Evolutionary conservation across 2,329 filamentous ascomycete genomes (phyloP), one percentile per base, ranked within the genome.

Genomic region (Scedosporium minutisporum): DNA sequence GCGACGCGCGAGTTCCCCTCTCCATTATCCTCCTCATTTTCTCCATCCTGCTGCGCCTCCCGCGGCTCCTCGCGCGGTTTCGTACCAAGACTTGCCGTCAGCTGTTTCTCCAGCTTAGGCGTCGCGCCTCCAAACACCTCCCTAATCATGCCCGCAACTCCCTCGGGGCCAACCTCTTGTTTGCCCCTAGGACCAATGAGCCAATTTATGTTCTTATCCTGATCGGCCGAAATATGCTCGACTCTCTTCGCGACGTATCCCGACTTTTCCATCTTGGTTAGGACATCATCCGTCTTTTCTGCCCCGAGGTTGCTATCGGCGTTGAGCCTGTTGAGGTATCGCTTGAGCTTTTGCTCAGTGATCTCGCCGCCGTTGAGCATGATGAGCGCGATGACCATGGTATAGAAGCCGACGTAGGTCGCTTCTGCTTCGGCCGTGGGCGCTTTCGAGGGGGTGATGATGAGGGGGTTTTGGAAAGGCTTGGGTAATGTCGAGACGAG

Each of bases 171-270:
- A 42, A 97, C 84, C 74, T 97, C 95, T 6, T 93, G 81, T 74
- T 89, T 95, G 5, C 90, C 93, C 23, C 95, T 83, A 5, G 91
- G 88, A 0, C 95, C 95, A 14, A 97, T 84, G 63, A 89, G 84
- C 82, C 91, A 99, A 58, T 90, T 92, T 6, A 91, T 80, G 2
- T 84, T 80, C 65, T 93, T 87, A 44, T 96, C 90, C 27, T 89
- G 90, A 1, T 85, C 86, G 72, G 70, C 71, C 63, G 74, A 73
- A 12, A 78, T 78, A 55, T 77, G 83, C 67, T 97, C 92, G 21
- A 87, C 82, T 59, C 87, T 82, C 66, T 85, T 89, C 42, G 92
- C 80, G 2, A 99, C 77, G 70, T 99, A 99, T 0, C 89, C 90
- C 62, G 97, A 92, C 66, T 83, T 87, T 66, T 87, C 82, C 78